Conservation (phyloP, 78 protist genomes). For the Dictyostelium firmibasis region DNA sequence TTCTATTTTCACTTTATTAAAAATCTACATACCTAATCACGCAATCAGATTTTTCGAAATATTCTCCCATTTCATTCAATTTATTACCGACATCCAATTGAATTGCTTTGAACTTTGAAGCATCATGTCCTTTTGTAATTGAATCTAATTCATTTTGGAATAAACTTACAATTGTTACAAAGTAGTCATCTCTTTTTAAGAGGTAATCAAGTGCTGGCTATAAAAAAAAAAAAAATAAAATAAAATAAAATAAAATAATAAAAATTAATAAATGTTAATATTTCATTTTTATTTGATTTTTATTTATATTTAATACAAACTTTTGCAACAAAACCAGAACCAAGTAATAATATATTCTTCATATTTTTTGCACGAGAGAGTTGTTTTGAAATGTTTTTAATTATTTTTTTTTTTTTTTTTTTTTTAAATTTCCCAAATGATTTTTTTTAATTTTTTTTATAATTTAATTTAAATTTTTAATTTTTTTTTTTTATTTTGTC, state of each 20-base stretch:
- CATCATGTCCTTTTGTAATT: not conserved
- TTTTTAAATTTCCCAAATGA: not conserved
- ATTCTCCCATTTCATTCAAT: conserved; percentile 4
- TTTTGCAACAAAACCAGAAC: conserved; percentile 77
- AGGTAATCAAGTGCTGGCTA: conserved; percentile 71
- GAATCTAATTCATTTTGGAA: conserved; percentile 62
- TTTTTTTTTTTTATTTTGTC: too few species aligned
- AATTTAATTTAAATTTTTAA: too few species aligned
- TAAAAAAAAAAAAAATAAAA: not conserved
- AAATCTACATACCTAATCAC: conserved; percentile 13
- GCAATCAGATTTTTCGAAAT: conserved; percentile 20
- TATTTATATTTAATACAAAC: too few species aligned
- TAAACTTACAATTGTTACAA: conserved; percentile 60
- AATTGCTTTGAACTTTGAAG: conserved; percentile 10
- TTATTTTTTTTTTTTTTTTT: too few species aligned
- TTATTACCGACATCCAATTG: conserved; percentile 59
- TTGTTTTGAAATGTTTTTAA: too few species aligned
- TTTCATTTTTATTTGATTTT: too few species aligned
- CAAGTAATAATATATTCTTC: conserved; percentile 58
- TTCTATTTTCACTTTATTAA: not conserved
- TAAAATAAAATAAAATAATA: not conserved
- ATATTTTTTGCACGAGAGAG: not conserved
- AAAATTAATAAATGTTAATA: not conserved
- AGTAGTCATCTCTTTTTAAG: conserved; percentile 44
- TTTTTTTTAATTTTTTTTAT: too few species aligned